phyloP scores from a whole-genome alignment of 208 protist species.

The Naegleria gruberi region DNA sequence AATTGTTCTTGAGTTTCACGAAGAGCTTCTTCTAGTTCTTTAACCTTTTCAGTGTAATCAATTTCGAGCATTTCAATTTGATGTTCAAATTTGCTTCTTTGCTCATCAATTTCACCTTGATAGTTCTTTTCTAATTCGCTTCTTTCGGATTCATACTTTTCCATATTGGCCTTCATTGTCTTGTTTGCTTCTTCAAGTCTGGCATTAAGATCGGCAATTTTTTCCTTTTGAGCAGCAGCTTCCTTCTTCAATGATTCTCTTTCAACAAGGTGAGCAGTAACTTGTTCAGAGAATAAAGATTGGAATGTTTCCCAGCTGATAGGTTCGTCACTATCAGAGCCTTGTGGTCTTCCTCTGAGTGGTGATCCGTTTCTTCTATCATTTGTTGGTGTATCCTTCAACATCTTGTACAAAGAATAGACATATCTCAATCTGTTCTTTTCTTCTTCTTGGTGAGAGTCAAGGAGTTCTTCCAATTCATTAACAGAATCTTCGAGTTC shows the following conservation, averaged over 20 bases:
- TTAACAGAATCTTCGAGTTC: background rate
- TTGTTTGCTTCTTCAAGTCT: too few relatives aligned
- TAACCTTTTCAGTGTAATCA: conserved; percentile 1
- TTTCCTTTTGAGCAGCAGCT: background rate
- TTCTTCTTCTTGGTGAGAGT: background rate
- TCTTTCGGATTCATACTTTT: background rate
- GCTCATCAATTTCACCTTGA: background rate
- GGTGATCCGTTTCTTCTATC: background rate
- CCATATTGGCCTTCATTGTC: background rate
- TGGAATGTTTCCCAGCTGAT: conserved; percentile 20
- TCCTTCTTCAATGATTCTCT: conserved; percentile 11
- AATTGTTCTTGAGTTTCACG: background rate
- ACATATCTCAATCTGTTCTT: background rate
- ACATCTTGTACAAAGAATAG: background rate
- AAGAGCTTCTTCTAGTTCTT: background rate
- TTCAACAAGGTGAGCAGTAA: background rate
- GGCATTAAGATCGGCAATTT: background rate
- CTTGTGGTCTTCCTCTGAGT: background rate
- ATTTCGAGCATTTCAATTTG: background rate
- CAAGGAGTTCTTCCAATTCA: background rate
- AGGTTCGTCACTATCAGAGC: background rate
- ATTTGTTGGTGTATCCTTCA: background rate
- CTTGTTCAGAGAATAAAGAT: background rate
- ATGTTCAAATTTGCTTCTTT: background rate
- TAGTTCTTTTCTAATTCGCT: background rate